These are phyloP conservation scores for Boletus sp. DNA, from an alignment of 1,284 basidiomycete species.

Conservation along the genomic window DNA sequence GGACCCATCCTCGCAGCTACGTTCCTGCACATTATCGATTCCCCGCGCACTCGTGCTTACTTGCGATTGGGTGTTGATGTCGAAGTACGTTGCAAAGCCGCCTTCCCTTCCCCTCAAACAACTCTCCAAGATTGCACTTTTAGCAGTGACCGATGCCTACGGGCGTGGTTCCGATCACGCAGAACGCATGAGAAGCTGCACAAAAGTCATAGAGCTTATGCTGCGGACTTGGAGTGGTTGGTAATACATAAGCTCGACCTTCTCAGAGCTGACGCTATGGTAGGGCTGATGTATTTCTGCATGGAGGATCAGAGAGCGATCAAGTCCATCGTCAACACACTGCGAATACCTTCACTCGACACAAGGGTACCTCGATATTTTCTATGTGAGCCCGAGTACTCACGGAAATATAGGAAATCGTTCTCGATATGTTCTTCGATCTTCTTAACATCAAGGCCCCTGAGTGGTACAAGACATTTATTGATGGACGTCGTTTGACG, in stretches of 20 bases:
- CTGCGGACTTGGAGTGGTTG: constrained; percentile 91
- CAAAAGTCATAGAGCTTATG: constrained; percentile 79
- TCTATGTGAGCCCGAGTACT: constrained; percentile 8
- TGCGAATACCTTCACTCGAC: constrained; percentile 84
- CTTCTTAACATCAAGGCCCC: constrained; percentile 89
- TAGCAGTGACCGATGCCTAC: constrained; percentile 88
- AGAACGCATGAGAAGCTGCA: constrained; percentile 74
- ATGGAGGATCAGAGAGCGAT: constrained; percentile 87
- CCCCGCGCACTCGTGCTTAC: constrained; percentile 77
- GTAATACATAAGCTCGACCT: constrained; percentile 25
- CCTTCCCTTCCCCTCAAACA: constrained; percentile 13
- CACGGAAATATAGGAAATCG: constrained; percentile 62
- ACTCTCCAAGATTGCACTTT: constrained; percentile 66
- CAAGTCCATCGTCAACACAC: constrained; percentile 77
- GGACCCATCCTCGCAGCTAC: constrained; percentile 80
- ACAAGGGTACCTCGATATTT: constrained; percentile 58
- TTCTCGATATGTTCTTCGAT: constrained; percentile 92
- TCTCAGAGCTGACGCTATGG: constrained; percentile 10
- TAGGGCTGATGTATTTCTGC: constrained; percentile 92
- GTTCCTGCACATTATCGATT: constrained; percentile 84
- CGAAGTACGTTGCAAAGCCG: constrained; percentile 55
- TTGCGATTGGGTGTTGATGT: constrained; percentile 83
- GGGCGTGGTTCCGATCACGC: constrained; percentile 75
- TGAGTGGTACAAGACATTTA: constrained; percentile 87
- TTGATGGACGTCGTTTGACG: constrained; percentile 81